Base-by-base conservation (phyloP, 495 filamentous ascomycete genomes). In the Clavariopsis aquatica region DNA sequence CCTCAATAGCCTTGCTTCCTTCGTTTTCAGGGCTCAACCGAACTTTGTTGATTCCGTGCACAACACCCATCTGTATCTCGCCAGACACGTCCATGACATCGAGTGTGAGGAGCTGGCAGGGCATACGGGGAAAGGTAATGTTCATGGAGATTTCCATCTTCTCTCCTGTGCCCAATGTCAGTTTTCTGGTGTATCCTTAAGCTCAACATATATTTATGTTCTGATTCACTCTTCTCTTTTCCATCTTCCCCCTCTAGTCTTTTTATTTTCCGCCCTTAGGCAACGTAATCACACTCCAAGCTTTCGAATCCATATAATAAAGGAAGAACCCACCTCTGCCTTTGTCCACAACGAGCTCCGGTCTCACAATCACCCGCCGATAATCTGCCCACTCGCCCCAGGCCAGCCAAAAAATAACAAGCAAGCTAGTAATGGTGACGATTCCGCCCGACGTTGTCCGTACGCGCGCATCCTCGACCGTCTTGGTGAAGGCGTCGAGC, bases 61-160 rank as follows among this genome's bases (percentile, higher is more conserved):
- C 85, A 57, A 98, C 89, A 45, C 94, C 95, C 52, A 88, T 87
- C 73, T 98, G 94, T 73, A 96, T 89, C 75, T 98, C 94, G 45
- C 94, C 94, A 15, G 90, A 95, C 12, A 98, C 93, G 76, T 98
- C 94, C 94, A 98, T 98, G 38, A 98, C 93, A 73, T 98, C 94
- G 66, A 98, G 85, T 17, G 94, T 97, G 54, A 98, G 78, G 51
- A 98, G 86, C 76, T 98, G 93, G 79, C 94, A 98, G 31, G 94
- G 94, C 29, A 98, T 81, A 31, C 87, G 87, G 5, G 95, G 94
- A 76, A 98, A 98, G 20, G 90, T 93, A 67, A 98, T 90, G 81
- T 98, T 98, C 79, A 98, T 83, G 75, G 96, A 92, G 64, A 98
- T 98, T 70, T 98, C 94, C 91, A 98, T 96, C 74, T 92, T 89